phyloP scores from a whole-genome alignment of 169 alveolate species.

The Toxoplasma gondii region DNA sequence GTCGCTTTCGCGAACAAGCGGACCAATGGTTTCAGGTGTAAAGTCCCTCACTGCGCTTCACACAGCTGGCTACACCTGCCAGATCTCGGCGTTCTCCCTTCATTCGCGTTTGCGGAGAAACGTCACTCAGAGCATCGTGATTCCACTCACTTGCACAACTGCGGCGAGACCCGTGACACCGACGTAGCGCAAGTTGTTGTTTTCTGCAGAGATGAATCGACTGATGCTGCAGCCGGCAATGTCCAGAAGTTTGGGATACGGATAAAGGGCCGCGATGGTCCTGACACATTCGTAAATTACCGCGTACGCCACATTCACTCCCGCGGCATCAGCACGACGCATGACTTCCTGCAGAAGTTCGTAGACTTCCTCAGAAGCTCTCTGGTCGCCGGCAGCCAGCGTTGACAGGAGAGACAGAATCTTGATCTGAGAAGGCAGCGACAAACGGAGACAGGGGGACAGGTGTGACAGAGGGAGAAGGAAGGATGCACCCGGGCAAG shows the following conservation, averaged over 20 bases:
- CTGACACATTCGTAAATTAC: slow-evolving; percentile 91
- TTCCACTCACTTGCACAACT: slow-evolving; percentile 59
- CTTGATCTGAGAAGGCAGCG: slow-evolving; percentile 25
- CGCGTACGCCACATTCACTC: slow-evolving; percentile 92
- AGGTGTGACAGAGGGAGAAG: too few species aligned
- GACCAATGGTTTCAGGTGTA: too few species aligned
- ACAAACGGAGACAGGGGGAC: neutral
- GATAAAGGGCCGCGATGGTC: slow-evolving; percentile 90
- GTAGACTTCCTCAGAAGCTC: slow-evolving; percentile 88
- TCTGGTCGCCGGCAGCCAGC: slow-evolving; percentile 89
- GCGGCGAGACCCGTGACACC: slow-evolving; percentile 93
- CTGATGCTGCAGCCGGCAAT: slow-evolving; percentile 91
- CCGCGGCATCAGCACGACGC: slow-evolving; percentile 88
- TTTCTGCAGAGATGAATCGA: slow-evolving; percentile 83
- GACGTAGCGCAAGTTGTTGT: slow-evolving; percentile 91
- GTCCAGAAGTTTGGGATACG: slow-evolving; percentile 87
- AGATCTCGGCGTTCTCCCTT: too few species aligned
- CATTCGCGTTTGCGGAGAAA: too few species aligned
- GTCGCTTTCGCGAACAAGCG: too few species aligned
- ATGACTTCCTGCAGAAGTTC: slow-evolving; percentile 86
- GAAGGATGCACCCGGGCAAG: too few species aligned
- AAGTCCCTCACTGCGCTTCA: too few species aligned
- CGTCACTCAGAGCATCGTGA: too few species aligned
- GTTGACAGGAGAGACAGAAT: slow-evolving; percentile 75
- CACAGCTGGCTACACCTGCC: too few species aligned